Conservation (phyloP, 352 stramenopile genomes). For the Globisporangium echinulatum region DNA sequence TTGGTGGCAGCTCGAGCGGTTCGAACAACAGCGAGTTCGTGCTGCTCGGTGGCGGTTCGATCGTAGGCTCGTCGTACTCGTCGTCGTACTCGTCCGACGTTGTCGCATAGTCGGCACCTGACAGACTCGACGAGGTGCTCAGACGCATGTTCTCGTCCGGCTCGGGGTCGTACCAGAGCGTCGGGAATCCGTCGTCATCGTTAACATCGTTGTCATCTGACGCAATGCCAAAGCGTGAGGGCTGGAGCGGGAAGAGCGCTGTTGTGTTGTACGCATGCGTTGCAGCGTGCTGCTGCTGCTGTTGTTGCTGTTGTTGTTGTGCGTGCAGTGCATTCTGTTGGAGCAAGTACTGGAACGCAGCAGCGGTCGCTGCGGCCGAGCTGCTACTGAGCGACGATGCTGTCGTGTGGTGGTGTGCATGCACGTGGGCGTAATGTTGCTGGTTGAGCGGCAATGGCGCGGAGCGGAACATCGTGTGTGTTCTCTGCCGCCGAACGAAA, state of each 20-base stretch:
- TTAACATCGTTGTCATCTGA: constrained; percentile 8
- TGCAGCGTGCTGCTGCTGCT: neutral
- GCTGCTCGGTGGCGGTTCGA: constrained; percentile 11
- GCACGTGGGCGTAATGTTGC: neutral
- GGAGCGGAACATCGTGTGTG: constrained; percentile 10
- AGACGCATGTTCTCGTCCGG: constrained; percentile 6
- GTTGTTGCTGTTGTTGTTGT: neutral
- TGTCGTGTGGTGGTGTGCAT: neutral
- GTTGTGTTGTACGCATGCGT: no score
- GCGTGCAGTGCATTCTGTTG: constrained; percentile 2
- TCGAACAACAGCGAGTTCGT: constrained; percentile 18
- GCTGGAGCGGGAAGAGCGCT: neutral
- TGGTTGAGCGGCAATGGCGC: constrained; percentile 4
- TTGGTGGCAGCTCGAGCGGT: constrained; percentile 11
- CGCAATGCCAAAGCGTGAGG: neutral
- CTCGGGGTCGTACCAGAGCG: constrained; percentile 11
- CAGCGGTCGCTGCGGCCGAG: neutral
- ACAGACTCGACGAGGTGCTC: constrained; percentile 1
- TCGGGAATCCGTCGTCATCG: constrained; percentile 13
- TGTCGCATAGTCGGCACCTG: neutral
- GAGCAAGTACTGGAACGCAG: constrained; percentile 2
- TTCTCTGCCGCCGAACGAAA: constrained; percentile 14
- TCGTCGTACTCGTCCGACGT: constrained; percentile 2
- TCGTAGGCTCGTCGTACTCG: neutral
- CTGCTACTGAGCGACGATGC: neutral